Evolutionary conservation across 192 early-diverging fungal species (phyloP).

Genomic region (Gonapodya sp.): DNA sequence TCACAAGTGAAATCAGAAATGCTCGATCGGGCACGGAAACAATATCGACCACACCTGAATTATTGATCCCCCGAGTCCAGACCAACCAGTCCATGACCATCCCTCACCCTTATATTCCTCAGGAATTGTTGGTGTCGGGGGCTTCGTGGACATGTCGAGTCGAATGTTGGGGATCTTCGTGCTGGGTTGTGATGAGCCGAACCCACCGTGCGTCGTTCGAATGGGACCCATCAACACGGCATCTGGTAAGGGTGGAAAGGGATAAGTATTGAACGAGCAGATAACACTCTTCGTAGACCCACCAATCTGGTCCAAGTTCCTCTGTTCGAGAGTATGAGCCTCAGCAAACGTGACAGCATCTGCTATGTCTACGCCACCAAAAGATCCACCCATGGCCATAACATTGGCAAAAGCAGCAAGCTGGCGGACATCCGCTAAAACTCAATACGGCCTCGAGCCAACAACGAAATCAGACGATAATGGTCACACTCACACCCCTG

Average conservation of each 20-base stretch:
- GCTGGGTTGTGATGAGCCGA: neutral
- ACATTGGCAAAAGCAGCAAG: slow-evolving; percentile 1
- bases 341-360: neutral
- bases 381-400: neutral
- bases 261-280: neutral
- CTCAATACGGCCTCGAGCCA: too few relatives aligned
- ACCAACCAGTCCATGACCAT: slow-evolving; percentile 4
- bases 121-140: neutral
- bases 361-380: neutral
- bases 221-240: neutral
- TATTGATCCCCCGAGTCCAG: neutral
- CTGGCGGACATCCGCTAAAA: too few relatives aligned
- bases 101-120: slow-evolving; percentile 4
- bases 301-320: neutral
- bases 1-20: neutral
- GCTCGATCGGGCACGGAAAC: neutral
- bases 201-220: neutral
- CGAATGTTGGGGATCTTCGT: neutral
- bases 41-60: neutral
- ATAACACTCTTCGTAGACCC: neutral
- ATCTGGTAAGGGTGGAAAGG: neutral
- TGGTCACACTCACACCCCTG: neutral
- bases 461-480: neutral
- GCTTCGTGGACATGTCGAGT: neutral
- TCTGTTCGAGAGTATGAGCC: neutral